These are phyloP conservation scores for Citrus medica DNA, from an alignment of 345 rosid genomes.

Conservation along the genomic window DNA sequence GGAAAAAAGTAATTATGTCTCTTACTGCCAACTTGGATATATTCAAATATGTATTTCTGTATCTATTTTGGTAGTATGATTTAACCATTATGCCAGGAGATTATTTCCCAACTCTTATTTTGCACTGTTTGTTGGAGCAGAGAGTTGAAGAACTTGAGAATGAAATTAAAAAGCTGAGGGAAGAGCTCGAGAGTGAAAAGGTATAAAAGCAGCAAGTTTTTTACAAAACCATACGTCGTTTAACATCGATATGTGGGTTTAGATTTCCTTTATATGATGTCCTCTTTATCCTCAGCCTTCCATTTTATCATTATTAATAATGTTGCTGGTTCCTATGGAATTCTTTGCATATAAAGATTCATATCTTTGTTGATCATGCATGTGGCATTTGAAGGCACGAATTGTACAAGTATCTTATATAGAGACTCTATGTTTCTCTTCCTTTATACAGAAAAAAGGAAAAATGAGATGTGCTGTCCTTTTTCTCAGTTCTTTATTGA, in stretches of 20 bases:
- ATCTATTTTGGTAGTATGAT: background rate
- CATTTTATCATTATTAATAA: background rate
- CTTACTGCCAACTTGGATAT: background rate
- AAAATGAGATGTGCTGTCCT: background rate
- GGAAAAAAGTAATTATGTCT: slow-evolving; percentile 50
- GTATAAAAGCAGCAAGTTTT: slow-evolving; percentile 42
- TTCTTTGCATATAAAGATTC: background rate
- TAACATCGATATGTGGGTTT: background rate
- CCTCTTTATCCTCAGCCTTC: background rate
- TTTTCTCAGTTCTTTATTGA: background rate
- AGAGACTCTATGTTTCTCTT: background rate
- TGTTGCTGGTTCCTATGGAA: background rate
- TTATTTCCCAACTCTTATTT: slow-evolving; percentile 8
- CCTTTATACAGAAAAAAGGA: background rate
- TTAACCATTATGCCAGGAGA: background rate
- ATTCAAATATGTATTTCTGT: background rate
- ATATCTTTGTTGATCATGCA: background rate
- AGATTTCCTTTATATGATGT: background rate
- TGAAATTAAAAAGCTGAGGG: slow-evolving; percentile 49
- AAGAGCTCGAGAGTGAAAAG: slow-evolving; percentile 86
- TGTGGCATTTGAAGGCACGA: background rate
- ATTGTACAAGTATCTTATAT: background rate
- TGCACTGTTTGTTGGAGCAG: slow-evolving; percentile 43
- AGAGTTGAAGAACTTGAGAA: slow-evolving; percentile 77
- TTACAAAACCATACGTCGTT: background rate